Base-by-base conservation (phyloP, 805 yeast genomes). In the Metschnikowia rubicola region DNA sequence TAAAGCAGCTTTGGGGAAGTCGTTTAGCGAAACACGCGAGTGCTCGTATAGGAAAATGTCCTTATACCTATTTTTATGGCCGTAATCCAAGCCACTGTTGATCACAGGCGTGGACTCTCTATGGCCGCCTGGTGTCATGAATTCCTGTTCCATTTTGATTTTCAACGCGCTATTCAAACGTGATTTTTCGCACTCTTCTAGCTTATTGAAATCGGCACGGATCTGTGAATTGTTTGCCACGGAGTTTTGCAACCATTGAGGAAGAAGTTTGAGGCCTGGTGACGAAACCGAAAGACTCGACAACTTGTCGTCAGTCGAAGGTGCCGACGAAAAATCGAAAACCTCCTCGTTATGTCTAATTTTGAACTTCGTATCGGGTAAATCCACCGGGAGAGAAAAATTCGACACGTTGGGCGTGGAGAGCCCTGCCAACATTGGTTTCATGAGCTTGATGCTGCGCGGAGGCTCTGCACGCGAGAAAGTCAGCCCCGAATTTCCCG, bases 101-200 rank as follows among this genome's bases (percentile, higher is more conserved):
- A 87, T 77, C 29, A 71, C 61, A 19, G 81, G 80, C 2, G 67
- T 50, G 7, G 48, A 37, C 30, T 52, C 56, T 2, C 17, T 31
- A n/a, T 43, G 35, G 9, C 61, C 57, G 1, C 61, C 62, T 3
- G 57, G 57, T 4, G 58, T 53, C 5, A 11, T 19, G 31, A 52
- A 44, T 26, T 44, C 47, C 4, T 39, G 12, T 10, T 48, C 46
- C 4, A 40, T 7, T 11, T 10, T 29, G 10, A 44, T 31, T 31
- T 39, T 40, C 41, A 55, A 43, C 3, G 57, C 57, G 19, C 46
- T 38, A 40, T 81, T 80, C 47, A 90, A 71, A 36, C 97, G 71
- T 13, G 73, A 74, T 52, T 81, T 80, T 61, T 91, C 97, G 29
- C 78, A 73, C 39, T 77, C 66, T 66, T 92, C 96, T 38, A 91